Conservation (phyloP, 1,139 yeast species). For the Insectozyma bohioensis region DNA sequence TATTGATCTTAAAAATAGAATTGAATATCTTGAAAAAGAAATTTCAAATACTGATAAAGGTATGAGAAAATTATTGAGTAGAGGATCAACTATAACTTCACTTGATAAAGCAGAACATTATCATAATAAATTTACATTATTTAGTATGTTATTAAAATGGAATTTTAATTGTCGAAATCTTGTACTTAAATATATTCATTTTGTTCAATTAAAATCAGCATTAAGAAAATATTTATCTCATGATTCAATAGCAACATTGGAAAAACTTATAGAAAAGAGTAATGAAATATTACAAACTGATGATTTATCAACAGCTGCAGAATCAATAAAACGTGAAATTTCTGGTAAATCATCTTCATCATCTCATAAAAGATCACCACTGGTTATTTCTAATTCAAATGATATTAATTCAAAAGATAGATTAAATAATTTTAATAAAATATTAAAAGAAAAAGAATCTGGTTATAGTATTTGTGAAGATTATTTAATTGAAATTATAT, state of each 20-base stretch:
- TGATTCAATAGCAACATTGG: slow-evolving; percentile 39
- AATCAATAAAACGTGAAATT: slow-evolving; percentile 5
- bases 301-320: slow-evolving; percentile 9
- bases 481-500: slow-evolving; percentile 66
- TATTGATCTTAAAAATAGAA: slow-evolving; percentile 20
- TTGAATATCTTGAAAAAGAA: slow-evolving; percentile 25
- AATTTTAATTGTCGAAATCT: slow-evolving; percentile 37
- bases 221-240: slow-evolving; percentile 34
- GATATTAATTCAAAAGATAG: slow-evolving; percentile 22
- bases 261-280: slow-evolving; percentile 29
- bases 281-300: slow-evolving; percentile 10
- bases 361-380: background rate
- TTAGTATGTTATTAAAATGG: slow-evolving; percentile 47
- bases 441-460: slow-evolving; percentile 42
- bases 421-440: slow-evolving; percentile 49
- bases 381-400: slow-evolving; percentile 2
- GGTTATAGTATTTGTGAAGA: slow-evolving; percentile 56
- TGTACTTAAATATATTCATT: slow-evolving; percentile 39
- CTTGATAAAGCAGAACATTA: slow-evolving; percentile 25
- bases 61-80: slow-evolving; percentile 4
- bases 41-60: slow-evolving; percentile 15
- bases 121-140: slow-evolving; percentile 41
- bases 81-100: slow-evolving; percentile 11
- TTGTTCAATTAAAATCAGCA: slow-evolving; percentile 31
- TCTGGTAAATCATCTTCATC: slow-evolving; percentile 1